Evolutionary conservation across 148 eudicot genomes (phyloP), one percentile per base, ranked within the genome.

Genomic region (Vaccinium darrowii): DNA sequence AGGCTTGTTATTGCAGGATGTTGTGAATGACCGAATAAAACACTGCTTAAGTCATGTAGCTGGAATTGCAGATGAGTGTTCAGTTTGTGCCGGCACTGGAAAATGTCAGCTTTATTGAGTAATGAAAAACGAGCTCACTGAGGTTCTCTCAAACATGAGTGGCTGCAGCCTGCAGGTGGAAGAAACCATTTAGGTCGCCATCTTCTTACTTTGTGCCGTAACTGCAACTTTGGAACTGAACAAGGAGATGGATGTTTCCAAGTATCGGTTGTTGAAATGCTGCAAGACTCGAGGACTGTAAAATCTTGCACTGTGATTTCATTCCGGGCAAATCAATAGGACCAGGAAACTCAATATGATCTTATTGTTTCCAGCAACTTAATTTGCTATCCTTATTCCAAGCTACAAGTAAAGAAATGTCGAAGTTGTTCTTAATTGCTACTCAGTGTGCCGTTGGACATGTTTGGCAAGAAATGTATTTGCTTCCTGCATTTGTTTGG

Each of bases 1-100:
- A 62, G 81, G 25, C 79, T 63, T 86, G 81, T 18, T 78, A 23
- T 84, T 87, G 83, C 92, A 95, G 96, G 98, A 97, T 90, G 96
- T 97, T 73, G 90, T 95, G 88, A 91, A 93, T 84, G 98, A 97
- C 80, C 90, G 95, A 86, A 97, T 97, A 54, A 89, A 86, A 19
- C 90, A 93, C 86, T 95, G 97, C 92, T 89, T 95, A 81, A 94
- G 94, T 88, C 99, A 92, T 88, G 94, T 89, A 11, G 93, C 92
- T 79, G 98, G 98, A 57, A 85, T 90, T 56, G 94, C 85, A 58
- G 98, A 90, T 56, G 99, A 97, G 85, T 95, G 99, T 81, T 88
- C 90, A 18, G 90, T 93, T 36, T 97, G 98, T 91, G 94, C 92
- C 30, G 99, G 98, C 62, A 92, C 94, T 7, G 96, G 96, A 84